phyloP scores from a whole-genome alignment of 2,329 filamentous ascomycete species.

The Penicillium sp. region DNA sequence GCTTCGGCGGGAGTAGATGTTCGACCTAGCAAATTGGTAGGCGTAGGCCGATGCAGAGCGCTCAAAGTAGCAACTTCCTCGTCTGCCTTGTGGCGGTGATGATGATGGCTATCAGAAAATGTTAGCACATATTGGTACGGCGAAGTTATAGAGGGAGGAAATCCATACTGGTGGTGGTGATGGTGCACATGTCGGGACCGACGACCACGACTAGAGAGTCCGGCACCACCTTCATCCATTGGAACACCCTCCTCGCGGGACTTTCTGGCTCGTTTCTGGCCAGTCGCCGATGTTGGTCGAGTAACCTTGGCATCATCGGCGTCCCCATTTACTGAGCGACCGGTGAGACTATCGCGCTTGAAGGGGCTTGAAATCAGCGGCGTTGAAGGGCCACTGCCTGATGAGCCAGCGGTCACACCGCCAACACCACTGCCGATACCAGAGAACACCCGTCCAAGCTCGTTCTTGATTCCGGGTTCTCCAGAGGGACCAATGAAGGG shows the following conservation, averaged over 20 bases:
- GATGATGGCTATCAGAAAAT: constrained; percentile 51
- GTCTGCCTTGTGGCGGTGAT: constrained; percentile 61
- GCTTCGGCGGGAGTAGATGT: constrained; percentile 39
- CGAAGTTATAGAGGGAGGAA: neutral
- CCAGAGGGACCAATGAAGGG: constrained; percentile 78
- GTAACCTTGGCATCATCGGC: constrained; percentile 44
- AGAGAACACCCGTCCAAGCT: constrained; percentile 93
- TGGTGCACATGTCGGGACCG: constrained; percentile 61
- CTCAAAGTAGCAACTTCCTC: constrained; percentile 48
- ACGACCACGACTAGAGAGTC: constrained; percentile 71
- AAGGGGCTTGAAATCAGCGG: constrained; percentile 61
- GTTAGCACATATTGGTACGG: constrained; percentile 26
- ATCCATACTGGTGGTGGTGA: constrained; percentile 63
- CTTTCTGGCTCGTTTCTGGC: constrained; percentile 66
- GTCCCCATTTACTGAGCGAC: constrained; percentile 51
- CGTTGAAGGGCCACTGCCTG: constrained; percentile 60
- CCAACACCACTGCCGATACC: constrained; percentile 80
- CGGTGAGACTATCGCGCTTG: constrained; percentile 55
- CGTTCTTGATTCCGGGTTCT: constrained; percentile 90
- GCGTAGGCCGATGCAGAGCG: constrained; percentile 35
- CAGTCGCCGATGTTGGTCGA: constrained; percentile 56
- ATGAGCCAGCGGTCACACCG: constrained; percentile 55
- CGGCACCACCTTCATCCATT: constrained; percentile 70
- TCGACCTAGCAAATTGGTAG: constrained; percentile 38
- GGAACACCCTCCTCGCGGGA: constrained; percentile 76